These are phyloP conservation scores for Neurospora africana DNA, from an alignment of 495 filamentous ascomycete species.

Conservation along the genomic window DNA sequence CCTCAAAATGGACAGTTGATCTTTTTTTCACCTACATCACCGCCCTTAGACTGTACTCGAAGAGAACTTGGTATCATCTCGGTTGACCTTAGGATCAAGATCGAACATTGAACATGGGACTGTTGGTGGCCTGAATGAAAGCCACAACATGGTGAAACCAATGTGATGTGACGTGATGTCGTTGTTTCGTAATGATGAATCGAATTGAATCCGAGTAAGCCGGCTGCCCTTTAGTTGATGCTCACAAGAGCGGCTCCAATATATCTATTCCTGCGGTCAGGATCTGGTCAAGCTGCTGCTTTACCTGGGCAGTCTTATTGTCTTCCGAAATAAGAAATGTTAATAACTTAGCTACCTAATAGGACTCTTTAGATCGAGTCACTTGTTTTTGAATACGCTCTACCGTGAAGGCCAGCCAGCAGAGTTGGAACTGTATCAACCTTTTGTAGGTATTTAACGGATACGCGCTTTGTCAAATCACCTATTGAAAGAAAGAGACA, in stretches of 20 bases:
- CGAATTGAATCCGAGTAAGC: neutral
- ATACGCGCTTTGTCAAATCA: no score
- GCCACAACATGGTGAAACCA: neutral
- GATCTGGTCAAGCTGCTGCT: neutral
- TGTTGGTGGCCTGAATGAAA: neutral
- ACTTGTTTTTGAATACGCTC: neutral
- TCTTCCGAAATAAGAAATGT: neutral
- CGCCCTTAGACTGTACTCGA: constrained; percentile 1
- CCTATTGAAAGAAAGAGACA: neutral
- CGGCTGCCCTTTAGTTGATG: neutral
- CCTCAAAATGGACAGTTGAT: neutral
- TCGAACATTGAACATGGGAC: neutral
- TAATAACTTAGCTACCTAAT: neutral
- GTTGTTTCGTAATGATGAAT: neutral
- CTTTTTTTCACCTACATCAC: neutral
- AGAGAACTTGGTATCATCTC: neutral
- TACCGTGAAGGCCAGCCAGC: neutral
- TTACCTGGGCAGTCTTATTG: neutral
- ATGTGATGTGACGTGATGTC: neutral
- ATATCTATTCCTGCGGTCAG: neutral
- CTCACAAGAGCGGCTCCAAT: neutral
- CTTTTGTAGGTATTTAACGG: neutral
- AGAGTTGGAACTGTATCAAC: neutral
- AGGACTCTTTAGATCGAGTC: neutral
- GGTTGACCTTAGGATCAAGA: neutral